A percentile compares a stretch with the other conserved stretches of the same genome.
phyloP scores from a whole-genome alignment of 2,329 filamentous ascomycete species.

The Colletotrichum limetticola region DNA sequence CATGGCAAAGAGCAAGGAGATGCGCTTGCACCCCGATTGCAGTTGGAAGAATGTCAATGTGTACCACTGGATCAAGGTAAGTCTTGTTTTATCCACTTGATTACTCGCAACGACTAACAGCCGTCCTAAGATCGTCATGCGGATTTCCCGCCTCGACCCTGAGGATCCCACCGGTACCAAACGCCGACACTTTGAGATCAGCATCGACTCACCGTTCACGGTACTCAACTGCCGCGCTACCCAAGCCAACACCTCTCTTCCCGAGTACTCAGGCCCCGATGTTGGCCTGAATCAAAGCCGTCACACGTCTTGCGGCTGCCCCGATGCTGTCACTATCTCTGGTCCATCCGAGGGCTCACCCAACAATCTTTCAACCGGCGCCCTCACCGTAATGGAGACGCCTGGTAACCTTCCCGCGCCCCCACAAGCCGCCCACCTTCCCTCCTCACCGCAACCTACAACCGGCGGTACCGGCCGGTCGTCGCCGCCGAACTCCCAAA shows the following conservation, averaged over 20 bases:
- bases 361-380: slow-evolving; percentile 70
- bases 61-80: slow-evolving; percentile 95
- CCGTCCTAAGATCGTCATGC: slow-evolving; percentile 83
- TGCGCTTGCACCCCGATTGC: slow-evolving; percentile 85
- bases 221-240: slow-evolving; percentile 94
- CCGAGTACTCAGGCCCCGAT: slow-evolving; percentile 74
- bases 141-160: slow-evolving; percentile 85
- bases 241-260: slow-evolving; percentile 86
- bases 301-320: slow-evolving; percentile 64
- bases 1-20: slow-evolving; percentile 77
- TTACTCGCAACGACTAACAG: slow-evolving; percentile 3
- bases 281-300: slow-evolving; percentile 51
- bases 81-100: slow-evolving; percentile 36
- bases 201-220: slow-evolving; percentile 94
- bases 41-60: slow-evolving; percentile 95
- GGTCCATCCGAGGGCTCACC: slow-evolving; percentile 72
- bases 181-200: slow-evolving; percentile 92
- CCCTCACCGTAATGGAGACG: slow-evolving; percentile 53
- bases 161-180: slow-evolving; percentile 78
- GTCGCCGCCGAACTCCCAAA: slow-evolving; percentile 28
- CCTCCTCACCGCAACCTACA: slow-evolving; percentile 37
- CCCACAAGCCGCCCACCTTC: slow-evolving; percentile 68
- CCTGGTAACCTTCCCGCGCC: slow-evolving; percentile 52
- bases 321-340: slow-evolving; percentile 68
- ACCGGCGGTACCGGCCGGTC: slow-evolving; percentile 8